A percentile compares a stretch with the other conserved stretches of the same genome.
These are phyloP conservation scores for Venturia aucupariae DNA, from an alignment of 2,329 filamentous ascomycete species.

Conservation along the genomic window DNA sequence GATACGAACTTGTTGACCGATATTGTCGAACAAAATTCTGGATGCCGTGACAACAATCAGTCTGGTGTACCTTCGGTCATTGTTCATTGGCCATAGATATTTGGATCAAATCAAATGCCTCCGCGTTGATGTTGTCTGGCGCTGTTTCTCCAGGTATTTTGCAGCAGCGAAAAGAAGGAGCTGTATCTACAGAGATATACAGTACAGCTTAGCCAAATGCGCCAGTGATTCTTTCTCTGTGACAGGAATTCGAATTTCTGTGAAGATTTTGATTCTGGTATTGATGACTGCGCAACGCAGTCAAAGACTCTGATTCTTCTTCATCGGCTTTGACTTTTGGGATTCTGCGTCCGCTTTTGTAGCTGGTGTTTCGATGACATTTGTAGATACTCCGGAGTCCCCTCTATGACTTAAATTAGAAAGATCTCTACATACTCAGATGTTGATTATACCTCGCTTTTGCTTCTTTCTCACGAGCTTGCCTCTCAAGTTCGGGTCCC, in stretches of 20 bases:
- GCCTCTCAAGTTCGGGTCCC: constrained; percentile 1
- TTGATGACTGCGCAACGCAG: neutral
- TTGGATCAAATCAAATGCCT: no score
- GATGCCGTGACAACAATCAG: no score
- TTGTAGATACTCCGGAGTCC: neutral
- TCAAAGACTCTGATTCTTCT: neutral
- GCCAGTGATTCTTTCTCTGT: neutral
- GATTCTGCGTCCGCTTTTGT: neutral
- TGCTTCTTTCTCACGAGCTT: neutral
- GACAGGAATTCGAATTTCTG: neutral
- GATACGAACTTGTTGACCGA: no score
- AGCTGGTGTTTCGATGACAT: neutral
- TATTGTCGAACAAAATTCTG: no score
- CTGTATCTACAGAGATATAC: neutral
- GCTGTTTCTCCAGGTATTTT: no score
- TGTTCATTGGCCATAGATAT: no score
- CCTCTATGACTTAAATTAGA: neutral
- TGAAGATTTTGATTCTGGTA: neutral
- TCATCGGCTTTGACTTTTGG: neutral
- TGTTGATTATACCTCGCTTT: neutral
- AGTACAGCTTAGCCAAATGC: neutral
- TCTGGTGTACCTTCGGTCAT: no score
- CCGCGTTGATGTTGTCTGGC: no score
- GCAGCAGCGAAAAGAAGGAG: neutral
- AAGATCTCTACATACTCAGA: neutral